Evolutionary conservation across 2,329 filamentous ascomycete species (phyloP).

Genomic region (Cladosporium velox): DNA sequence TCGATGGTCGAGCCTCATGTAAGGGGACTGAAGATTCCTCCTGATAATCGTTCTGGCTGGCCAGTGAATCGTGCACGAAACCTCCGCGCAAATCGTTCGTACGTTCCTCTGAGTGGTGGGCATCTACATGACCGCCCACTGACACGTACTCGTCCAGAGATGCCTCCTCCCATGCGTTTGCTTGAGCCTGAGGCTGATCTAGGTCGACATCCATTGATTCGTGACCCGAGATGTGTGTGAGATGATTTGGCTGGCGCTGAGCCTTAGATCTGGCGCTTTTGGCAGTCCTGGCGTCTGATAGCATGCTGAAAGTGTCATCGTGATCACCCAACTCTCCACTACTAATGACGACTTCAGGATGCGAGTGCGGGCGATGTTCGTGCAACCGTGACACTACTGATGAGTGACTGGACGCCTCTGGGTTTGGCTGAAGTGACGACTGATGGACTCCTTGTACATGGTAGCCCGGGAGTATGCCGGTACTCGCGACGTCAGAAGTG

Average conservation of each 20-base stretch:
- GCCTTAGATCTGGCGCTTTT: not conserved
- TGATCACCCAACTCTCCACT: not conserved
- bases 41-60: not conserved
- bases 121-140: not conserved
- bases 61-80: not conserved
- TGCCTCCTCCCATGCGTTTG: not conserved
- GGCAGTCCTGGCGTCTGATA: not conserved
- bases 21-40: not conserved
- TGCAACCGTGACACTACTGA: not conserved
- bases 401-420: not conserved
- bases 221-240: not conserved
- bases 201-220: not conserved
- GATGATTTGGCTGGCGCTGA: not conserved
- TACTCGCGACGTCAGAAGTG: constrained; percentile 7
- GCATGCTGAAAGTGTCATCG: not conserved
- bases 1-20: not conserved
- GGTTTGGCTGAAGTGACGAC: not conserved
- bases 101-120: not conserved
- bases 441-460: not conserved
- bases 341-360: not conserved
- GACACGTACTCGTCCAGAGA: not conserved
- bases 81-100: not conserved
- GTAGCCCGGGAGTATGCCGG: not conserved
- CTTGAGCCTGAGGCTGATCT: not conserved
- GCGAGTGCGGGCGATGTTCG: not conserved